A percentile compares a stretch with the other conserved stretches of the same genome.
Evolutionary conservation across 2,329 filamentous ascomycete genomes (phyloP).

Genomic region (Dactylellina sp.): DNA sequence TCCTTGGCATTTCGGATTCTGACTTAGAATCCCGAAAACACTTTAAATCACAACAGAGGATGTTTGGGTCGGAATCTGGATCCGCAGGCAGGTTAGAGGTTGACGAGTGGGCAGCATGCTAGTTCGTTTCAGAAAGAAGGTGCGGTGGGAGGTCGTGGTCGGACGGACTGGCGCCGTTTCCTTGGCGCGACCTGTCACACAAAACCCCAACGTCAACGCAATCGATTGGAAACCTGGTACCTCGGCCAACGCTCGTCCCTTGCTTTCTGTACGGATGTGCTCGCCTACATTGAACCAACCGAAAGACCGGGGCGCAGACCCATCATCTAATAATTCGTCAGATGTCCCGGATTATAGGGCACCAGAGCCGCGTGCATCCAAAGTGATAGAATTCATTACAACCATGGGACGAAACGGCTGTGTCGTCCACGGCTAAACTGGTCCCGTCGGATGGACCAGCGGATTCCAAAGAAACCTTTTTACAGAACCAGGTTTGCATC

Average conservation of each 20-base stretch:
- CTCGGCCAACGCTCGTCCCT: too few relatives aligned
- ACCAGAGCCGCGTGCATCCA: constrained; percentile 36
- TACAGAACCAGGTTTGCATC: constrained; percentile 23
- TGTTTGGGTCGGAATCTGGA: constrained; percentile 48
- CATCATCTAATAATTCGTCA: constrained; percentile 38
- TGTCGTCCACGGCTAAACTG: constrained; percentile 54
- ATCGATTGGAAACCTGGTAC: constrained; percentile 28
- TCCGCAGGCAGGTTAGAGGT: constrained; percentile 36
- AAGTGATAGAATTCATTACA: constrained; percentile 28
- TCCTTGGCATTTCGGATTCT: constrained; percentile 34
- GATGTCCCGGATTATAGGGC: constrained; percentile 40
- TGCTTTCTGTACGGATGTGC: constrained; percentile 5
- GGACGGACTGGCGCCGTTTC: constrained; percentile 48
- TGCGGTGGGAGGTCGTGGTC: constrained; percentile 22
- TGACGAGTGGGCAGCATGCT: constrained; percentile 18
- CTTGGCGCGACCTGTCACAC: constrained; percentile 30
- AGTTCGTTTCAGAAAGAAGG: constrained; percentile 42
- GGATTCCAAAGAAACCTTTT: constrained; percentile 4
- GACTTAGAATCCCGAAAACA: constrained; percentile 22
- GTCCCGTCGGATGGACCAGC: constrained; percentile 25
- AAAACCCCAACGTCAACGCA: constrained; percentile 32
- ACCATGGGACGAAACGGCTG: constrained; percentile 55
- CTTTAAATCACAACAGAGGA: constrained; percentile 12
- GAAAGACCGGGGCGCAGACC: constrained; percentile 18
- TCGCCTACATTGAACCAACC: constrained; percentile 41